Evolutionary conservation across 257 asterid species (phyloP), one percentile per base, ranked within the genome.

Genomic region (Salvia rosmarinus): DNA sequence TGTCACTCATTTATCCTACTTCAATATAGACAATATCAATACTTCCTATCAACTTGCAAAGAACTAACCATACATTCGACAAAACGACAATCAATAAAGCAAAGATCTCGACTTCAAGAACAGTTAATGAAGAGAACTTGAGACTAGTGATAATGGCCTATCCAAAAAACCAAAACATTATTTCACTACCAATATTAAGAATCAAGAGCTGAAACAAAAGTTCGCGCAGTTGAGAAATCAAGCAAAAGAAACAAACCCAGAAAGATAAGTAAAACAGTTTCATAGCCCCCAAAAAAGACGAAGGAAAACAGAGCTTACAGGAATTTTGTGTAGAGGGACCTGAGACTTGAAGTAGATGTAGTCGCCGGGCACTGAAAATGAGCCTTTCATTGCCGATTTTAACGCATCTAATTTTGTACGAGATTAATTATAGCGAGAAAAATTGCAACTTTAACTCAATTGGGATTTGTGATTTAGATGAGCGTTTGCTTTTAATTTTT

Each of bases 321-420:
- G 98, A 86, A 95, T 95, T 90, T 86, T 89, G 69, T 95, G 99
- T 73, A 95, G 96, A 74, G 99, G 98, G 77, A 95, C 99, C 82
- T 89, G 98, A 78, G 99, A 95, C 95, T 95, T 95, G 92, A 95
- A 95, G 87, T 95, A 82, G 81, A 86, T 72, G 81, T 86, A 95
- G 88, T 95, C 99, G 72, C 99, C 99, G 82, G 99, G 98, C 76
- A 90, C 87, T 77, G 97, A 89, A 73, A 88, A 84, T 83, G 73
- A 87, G 81, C 97, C 92, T 88, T 88, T 91, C 99, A 95, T 95
- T 32, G 86, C 91, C 64, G 82, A 77, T 73, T 59, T 46, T 13
- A 25, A 64, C 20, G 68, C 68, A 63, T 63, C 49, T 42, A 20
- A 21, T 40, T 12, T 9, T 21, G 54, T 12, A 21, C 12, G n/a